phyloP scores from a whole-genome alignment of 2,329 filamentous ascomycete genomes.

The Nigrospora osmanthi region DNA sequence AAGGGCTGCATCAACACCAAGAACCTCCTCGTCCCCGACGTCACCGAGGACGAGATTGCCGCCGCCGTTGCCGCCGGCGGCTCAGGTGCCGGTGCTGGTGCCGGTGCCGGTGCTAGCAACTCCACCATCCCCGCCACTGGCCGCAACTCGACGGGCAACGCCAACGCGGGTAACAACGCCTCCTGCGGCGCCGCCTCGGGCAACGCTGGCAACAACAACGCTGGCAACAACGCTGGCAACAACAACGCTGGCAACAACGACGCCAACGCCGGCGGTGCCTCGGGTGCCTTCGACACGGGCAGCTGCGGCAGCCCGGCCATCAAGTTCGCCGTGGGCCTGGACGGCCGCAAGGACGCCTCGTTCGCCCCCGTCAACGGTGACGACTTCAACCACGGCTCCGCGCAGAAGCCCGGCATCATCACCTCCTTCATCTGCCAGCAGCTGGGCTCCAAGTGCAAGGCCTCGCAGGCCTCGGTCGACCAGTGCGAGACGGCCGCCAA shows the following conservation, averaged over 20 bases:
- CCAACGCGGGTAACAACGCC: conserved; percentile 4
- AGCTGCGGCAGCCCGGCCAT: conserved; percentile 39
- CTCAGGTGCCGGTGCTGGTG: conserved; percentile 5
- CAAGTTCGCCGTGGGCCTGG: conserved; percentile 36
- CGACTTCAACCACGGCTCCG: conserved; percentile 46
- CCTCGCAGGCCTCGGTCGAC: conserved; percentile 19
- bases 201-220: conserved; percentile 4
- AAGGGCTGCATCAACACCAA: conserved; percentile 48
- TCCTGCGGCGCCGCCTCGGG: background rate
- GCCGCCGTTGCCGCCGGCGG: conserved; percentile 42
- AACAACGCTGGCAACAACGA: conserved; percentile 19
- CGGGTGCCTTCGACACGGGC: conserved; percentile 30
- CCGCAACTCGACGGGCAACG: conserved; percentile 5
- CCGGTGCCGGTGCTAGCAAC: conserved; percentile 7
- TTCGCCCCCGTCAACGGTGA: conserved; percentile 29
- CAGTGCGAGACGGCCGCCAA: conserved; percentile 22
- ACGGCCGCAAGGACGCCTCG: conserved; percentile 35
- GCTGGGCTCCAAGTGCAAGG: conserved; percentile 25
- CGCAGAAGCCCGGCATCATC: conserved; percentile 23
- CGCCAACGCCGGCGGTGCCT: conserved; percentile 4
- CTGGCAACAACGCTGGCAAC: conserved; percentile 36
- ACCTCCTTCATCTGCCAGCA: conserved; percentile 28
- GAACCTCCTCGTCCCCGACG: conserved; percentile 46
- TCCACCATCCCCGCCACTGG: conserved; percentile 7
- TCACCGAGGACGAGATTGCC: conserved; percentile 43